Conservation (phyloP, 83 land plant genomes). For the Thuja plicata region DNA sequence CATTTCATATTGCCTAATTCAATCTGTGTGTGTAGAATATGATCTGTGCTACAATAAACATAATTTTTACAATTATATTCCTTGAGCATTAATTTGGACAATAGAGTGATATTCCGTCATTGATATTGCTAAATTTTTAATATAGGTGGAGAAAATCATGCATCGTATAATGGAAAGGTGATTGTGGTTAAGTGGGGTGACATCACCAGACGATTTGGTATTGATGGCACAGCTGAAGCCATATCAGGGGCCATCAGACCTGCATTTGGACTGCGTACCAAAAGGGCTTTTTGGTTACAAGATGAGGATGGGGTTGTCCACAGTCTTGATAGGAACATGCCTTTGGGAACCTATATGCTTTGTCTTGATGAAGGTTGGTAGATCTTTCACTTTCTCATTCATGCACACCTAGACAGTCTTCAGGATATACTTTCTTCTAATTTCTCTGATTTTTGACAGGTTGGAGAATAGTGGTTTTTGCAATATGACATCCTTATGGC, state of each 20-base stretch:
- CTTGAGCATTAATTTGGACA: background rate
- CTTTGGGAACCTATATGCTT: constrained; percentile 28
- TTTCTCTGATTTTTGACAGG: background rate
- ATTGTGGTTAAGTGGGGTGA: constrained; percentile 21
- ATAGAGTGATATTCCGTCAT: background rate
- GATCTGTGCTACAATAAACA: background rate
- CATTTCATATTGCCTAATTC: background rate
- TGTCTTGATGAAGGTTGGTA: constrained; percentile 23
- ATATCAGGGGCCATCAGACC: constrained; percentile 32
- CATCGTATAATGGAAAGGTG: constrained; percentile 16
- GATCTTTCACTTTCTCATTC: background rate
- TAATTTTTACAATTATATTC: background rate
- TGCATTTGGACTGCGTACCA: constrained; percentile 27
- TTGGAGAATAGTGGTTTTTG: background rate
- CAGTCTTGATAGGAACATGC: constrained; percentile 32
- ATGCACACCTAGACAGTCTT: background rate
- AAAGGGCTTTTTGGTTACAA: constrained; percentile 32
- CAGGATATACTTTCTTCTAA: background rate
- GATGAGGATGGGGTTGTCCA: constrained; percentile 30
- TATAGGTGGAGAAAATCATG: constrained; percentile 10
- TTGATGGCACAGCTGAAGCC: constrained; percentile 28
- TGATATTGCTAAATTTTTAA: background rate
- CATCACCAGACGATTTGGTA: constrained; percentile 19
- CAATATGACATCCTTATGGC: constrained; percentile 4
- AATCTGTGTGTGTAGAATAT: background rate